Percentiles rank a stretch among this genome's conserved stretches.
Evolutionary conservation across 805 yeast species (phyloP).

Genomic region (Candida odintsovae): DNA sequence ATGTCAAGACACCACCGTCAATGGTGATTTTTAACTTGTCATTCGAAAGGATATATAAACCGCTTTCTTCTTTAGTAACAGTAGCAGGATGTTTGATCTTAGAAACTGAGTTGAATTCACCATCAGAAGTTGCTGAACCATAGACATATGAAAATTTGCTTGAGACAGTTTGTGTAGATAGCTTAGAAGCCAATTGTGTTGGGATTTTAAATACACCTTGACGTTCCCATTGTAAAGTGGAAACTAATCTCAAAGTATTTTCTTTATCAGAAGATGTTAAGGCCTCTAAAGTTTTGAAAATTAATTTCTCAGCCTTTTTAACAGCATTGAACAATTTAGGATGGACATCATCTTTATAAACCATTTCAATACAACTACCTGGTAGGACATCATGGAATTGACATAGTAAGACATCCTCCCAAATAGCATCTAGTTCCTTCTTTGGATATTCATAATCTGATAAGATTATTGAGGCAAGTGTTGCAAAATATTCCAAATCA

Average conservation of each 20-base stretch:
- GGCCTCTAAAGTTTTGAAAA: slow-evolving; percentile 31
- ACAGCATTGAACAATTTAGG: slow-evolving; percentile 65
- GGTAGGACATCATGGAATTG: slow-evolving; percentile 99
- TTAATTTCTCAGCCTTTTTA: slow-evolving; percentile 45
- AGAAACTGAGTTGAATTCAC: slow-evolving; percentile 2
- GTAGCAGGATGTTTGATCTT: slow-evolving; percentile 43
- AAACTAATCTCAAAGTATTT: slow-evolving; percentile 26
- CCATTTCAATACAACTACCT: slow-evolving; percentile 92
- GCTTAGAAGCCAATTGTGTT: slow-evolving; percentile 6
- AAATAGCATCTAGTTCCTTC: slow-evolving; percentile 56
- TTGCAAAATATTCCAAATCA: slow-evolving; percentile 80
- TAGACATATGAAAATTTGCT: slow-evolving; percentile 15
- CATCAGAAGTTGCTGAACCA: slow-evolving; percentile 8
- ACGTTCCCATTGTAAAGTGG: slow-evolving; percentile 65
- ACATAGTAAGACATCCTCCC: slow-evolving; percentile 87
- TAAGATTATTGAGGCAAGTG: slow-evolving; percentile 52
- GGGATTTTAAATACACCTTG: slow-evolving; percentile 34
- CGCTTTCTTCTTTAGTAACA: slow-evolving; percentile 36
- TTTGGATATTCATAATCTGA: slow-evolving; percentile 66
- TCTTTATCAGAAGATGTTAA: slow-evolving; percentile 14
- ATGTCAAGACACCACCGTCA: slow-evolving; percentile 54
- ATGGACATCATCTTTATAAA: slow-evolving; percentile 80
- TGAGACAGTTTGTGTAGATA: neutral
- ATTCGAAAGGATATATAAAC: slow-evolving; percentile 50
- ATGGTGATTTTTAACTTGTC: slow-evolving; percentile 53